Conservation (phyloP, 352 stramenopile species). For the Pseudoperonospora humuli region DNA sequence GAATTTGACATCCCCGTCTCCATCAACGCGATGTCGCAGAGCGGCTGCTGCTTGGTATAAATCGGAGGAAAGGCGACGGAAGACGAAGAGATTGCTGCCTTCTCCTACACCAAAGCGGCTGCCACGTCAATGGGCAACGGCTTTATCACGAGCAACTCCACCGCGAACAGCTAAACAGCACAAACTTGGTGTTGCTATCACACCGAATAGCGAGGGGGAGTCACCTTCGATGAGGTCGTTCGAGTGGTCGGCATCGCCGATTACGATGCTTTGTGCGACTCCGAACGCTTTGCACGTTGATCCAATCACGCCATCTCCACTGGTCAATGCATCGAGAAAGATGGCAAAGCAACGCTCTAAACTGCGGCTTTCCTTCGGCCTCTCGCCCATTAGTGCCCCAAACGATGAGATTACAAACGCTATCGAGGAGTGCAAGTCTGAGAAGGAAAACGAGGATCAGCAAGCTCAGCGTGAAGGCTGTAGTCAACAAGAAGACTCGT, state of each 20-base stretch:
- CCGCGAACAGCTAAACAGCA: slow-evolving; percentile 11
- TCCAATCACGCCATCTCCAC: slow-evolving; percentile 10
- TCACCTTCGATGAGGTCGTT: slow-evolving; percentile 11
- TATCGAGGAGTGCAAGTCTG: slow-evolving; percentile 9
- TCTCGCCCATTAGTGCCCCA: slow-evolving; percentile 41
- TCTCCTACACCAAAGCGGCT: slow-evolving; percentile 6
- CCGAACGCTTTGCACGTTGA: slow-evolving; percentile 11
- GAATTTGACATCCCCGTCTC: slow-evolving; percentile 2
- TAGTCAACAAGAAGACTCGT: too few relatives aligned
- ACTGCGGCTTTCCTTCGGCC: slow-evolving; percentile 26
- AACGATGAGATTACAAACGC: slow-evolving; percentile 6
- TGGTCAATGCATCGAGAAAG: slow-evolving; percentile 6
- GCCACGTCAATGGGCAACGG: background rate
- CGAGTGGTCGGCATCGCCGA: slow-evolving; percentile 26
- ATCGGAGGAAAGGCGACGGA: slow-evolving; percentile 28
- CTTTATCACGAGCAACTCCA: slow-evolving; percentile 12
- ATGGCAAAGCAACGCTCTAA: slow-evolving; percentile 10
- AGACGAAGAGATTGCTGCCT: slow-evolving; percentile 28
- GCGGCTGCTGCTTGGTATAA: slow-evolving; percentile 35
- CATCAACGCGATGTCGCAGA: slow-evolving; percentile 21
- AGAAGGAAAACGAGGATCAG: slow-evolving; percentile 2
- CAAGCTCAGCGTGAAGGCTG: too few relatives aligned
- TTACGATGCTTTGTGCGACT: slow-evolving; percentile 9
- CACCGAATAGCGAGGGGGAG: slow-evolving; percentile 7
- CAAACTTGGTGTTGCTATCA: background rate